Conservation (phyloP, 192 early-diverging fungal species). For the Coemansia sp. region DNA sequence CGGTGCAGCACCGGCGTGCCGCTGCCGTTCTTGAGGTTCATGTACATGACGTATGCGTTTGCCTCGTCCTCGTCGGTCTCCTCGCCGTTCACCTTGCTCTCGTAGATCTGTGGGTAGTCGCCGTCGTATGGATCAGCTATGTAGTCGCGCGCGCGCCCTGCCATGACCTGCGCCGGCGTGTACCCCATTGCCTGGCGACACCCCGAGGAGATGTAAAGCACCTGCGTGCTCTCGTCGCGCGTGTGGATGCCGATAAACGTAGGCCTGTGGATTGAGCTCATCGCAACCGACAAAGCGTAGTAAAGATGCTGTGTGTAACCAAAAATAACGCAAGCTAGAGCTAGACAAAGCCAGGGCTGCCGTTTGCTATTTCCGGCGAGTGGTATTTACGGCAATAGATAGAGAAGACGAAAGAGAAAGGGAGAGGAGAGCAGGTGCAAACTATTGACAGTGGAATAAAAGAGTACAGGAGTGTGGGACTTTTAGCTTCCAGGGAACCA, state of each 20-base stretch:
- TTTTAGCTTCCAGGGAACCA: too few relatives aligned
- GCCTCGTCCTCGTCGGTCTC: conserved; percentile 35
- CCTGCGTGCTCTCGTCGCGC: conserved; percentile 25
- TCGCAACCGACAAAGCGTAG: too few relatives aligned
- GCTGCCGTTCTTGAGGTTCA: conserved; percentile 25
- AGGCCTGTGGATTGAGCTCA: conserved; percentile 13
- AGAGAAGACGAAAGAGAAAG: too few relatives aligned
- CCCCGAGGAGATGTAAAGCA: conserved; percentile 47
- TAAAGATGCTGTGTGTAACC: background rate
- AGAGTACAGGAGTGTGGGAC: too few relatives aligned
- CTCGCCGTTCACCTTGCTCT: conserved; percentile 23
- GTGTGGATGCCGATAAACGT: conserved; percentile 41
- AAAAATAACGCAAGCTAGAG: too few relatives aligned
- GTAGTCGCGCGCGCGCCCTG: conserved; percentile 22
- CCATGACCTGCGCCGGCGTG: conserved; percentile 27
- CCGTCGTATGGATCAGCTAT: conserved; percentile 31
- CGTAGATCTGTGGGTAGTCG: conserved; percentile 26
- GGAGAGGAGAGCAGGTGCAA: too few relatives aligned
- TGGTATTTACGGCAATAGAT: too few relatives aligned
- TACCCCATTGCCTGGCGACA: conserved; percentile 32
- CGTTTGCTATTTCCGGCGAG: too few relatives aligned
- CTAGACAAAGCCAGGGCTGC: too few relatives aligned
- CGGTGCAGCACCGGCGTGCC: conserved; percentile 22
- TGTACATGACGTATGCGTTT: conserved; percentile 39
- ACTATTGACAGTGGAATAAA: too few relatives aligned